A percentile compares a stretch with the other conserved stretches of the same genome.
Conservation (phyloP, 163 green algal species). For the Trebouxiophyceae sp. region DNA sequence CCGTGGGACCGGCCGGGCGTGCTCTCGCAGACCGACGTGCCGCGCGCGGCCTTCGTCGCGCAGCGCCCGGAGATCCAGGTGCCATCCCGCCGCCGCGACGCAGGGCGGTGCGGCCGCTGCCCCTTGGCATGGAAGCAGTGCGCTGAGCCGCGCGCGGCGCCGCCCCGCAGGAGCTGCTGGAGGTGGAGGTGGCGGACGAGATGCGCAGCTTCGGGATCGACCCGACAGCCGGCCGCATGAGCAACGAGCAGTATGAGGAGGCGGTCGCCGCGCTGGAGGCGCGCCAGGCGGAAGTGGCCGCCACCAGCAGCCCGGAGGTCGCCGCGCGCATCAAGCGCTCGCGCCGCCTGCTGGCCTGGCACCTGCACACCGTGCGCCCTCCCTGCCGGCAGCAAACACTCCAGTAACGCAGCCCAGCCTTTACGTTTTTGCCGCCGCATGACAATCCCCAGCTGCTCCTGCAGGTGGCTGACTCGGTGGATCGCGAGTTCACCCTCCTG, state of each 20-base stretch:
- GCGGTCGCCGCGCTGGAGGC: neutral
- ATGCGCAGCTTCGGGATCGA: conserved; percentile 1
- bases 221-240: neutral
- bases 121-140: no score
- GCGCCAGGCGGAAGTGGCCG: neutral
- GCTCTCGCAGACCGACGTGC: neutral
- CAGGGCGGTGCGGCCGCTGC: no score
- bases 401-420: no score
- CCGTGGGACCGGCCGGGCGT: neutral
- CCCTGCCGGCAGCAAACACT: neutral
- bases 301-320: neutral
- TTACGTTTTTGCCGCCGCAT: no score
- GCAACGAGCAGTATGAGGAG: neutral
- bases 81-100: no score
- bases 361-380: neutral
- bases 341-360: neutral
- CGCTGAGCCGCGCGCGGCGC: neutral
- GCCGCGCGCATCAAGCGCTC: neutral
- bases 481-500: neutral
- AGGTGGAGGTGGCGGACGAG: conserved; percentile 3
- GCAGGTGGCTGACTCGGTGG: neutral
- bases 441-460: no score
- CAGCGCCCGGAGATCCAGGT: conserved; percentile 1
- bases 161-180: neutral
- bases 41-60: neutral